These are phyloP conservation scores for Seiridium unicorne DNA, from an alignment of 2,329 filamentous ascomycete species.

Conservation along the genomic window DNA sequence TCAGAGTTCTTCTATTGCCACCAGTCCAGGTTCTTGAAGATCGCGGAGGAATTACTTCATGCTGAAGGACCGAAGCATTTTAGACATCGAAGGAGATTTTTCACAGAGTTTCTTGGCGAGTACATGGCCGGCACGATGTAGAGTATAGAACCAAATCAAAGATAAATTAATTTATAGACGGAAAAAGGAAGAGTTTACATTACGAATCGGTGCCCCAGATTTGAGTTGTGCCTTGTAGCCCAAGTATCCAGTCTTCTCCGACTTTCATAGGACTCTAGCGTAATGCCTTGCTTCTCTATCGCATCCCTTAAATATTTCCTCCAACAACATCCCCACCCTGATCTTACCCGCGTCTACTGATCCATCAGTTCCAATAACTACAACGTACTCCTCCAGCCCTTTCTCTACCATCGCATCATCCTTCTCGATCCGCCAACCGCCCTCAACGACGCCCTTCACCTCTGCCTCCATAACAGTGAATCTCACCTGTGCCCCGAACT, in stretches of 20 bases:
- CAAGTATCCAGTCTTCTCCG: no score
- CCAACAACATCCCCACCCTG: not conserved
- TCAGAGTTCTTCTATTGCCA: not conserved
- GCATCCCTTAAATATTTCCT: not conserved
- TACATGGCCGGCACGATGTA: not conserved
- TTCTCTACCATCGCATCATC: not conserved
- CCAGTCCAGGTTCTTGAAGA: not conserved
- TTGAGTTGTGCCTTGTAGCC: no score
- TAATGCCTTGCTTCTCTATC: not conserved
- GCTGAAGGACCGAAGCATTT: not conserved
- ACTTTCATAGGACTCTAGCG: no score
- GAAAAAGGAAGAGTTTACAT: no score
- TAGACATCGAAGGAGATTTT: not conserved
- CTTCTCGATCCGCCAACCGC: slow-evolving; percentile 10
- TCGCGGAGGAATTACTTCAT: not conserved
- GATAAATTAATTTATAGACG: no score
- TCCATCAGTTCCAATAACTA: not conserved
- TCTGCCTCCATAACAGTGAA: not conserved
- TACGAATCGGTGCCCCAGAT: no score
- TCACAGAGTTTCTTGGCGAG: not conserved
- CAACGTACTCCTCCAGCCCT: not conserved
- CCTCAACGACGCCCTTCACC: not conserved
- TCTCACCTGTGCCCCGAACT: not conserved
- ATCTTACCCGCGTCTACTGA: not conserved
- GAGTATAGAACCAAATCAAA: not conserved